A percentile compares a stretch with the other conserved stretches of the same genome.
Conservation (phyloP, 768 basidiomycete genomes). For the Xerocomellus chrysenteron region DNA sequence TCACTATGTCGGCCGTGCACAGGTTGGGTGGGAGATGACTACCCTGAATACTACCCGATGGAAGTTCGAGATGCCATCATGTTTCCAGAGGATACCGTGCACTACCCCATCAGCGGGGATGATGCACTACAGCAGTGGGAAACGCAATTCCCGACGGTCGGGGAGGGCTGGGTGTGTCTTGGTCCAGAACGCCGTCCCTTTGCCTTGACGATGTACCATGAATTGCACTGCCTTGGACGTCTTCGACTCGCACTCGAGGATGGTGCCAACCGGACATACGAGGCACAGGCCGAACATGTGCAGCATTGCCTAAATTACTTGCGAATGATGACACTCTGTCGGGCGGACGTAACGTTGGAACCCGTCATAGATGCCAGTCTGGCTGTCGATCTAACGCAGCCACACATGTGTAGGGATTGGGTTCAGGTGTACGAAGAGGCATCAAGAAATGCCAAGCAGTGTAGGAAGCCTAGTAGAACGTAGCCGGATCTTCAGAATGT, state of each 20-base stretch:
- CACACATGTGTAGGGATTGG: constrained; percentile 29
- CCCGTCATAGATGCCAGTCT: constrained; percentile 28
- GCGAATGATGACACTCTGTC: constrained; percentile 44
- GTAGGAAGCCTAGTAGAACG: constrained; percentile 1
- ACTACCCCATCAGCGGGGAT: constrained; percentile 25
- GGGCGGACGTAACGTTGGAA: constrained; percentile 49
- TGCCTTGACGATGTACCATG: constrained; percentile 38
- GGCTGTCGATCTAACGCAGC: constrained; percentile 22
- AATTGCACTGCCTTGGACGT: constrained; percentile 37
- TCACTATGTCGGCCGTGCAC: background rate
- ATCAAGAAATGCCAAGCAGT: constrained; percentile 10
- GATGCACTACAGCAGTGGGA: constrained; percentile 23
- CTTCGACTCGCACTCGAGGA: constrained; percentile 26
- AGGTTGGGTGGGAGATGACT: constrained; percentile 30
- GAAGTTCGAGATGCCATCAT: constrained; percentile 19
- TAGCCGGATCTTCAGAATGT: background rate
- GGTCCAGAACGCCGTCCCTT: constrained; percentile 32
- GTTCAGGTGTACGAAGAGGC: constrained; percentile 26
- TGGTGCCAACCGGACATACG: constrained; percentile 12
- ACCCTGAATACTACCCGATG: constrained; percentile 27
- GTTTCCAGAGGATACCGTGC: constrained; percentile 28
- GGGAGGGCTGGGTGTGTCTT: constrained; percentile 25
- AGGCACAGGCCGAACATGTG: constrained; percentile 23
- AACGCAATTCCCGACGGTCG: constrained; percentile 21
- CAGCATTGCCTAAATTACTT: constrained; percentile 52